Conservation (phyloP, 2,329 filamentous ascomycete species). For the Colletotrichum acutatum region DNA sequence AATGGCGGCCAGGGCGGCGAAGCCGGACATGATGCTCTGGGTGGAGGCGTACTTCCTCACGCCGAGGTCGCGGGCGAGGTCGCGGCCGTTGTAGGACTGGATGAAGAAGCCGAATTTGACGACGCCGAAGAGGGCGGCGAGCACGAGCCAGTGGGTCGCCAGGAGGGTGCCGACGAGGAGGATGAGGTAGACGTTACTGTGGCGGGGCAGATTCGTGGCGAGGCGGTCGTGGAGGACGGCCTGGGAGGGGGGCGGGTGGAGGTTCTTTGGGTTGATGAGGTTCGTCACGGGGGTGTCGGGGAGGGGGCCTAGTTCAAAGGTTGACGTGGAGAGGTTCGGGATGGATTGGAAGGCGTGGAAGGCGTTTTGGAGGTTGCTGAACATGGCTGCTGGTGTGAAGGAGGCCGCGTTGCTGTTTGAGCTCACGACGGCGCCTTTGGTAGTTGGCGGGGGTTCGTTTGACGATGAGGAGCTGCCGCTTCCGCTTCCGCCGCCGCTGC, state of each 20-base stretch:
- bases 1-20: slow-evolving; percentile 19
- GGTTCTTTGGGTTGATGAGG: slow-evolving; percentile 32
- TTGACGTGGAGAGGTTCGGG: slow-evolving; percentile 18
- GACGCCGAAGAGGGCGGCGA: slow-evolving; percentile 29
- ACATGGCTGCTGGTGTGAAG: slow-evolving; percentile 14
- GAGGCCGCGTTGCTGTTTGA: neutral
- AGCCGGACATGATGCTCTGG: slow-evolving; percentile 27
- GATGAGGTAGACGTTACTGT: slow-evolving; percentile 33
- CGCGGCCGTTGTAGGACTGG: slow-evolving; percentile 32
- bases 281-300: slow-evolving; percentile 32
- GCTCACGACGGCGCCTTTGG: neutral
- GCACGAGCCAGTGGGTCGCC: slow-evolving; percentile 31
- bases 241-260: slow-evolving; percentile 22
- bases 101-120: slow-evolving; percentile 31
- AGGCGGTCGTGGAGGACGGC: slow-evolving; percentile 28
- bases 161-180: slow-evolving; percentile 33
- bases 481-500: neutral
- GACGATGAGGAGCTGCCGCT: neutral
- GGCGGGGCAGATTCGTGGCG: slow-evolving; percentile 24
- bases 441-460: neutral
- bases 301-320: slow-evolving; percentile 18
- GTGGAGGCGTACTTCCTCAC: slow-evolving; percentile 28
- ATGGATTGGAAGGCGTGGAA: slow-evolving; percentile 26
- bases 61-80: slow-evolving; percentile 33
- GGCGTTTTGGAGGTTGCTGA: slow-evolving; percentile 27